Percentiles rank a stretch among this genome's conserved stretches.
Evolutionary conservation across 495 filamentous ascomycete genomes (phyloP).

Genomic region (Aspergillus bridgeri): DNA sequence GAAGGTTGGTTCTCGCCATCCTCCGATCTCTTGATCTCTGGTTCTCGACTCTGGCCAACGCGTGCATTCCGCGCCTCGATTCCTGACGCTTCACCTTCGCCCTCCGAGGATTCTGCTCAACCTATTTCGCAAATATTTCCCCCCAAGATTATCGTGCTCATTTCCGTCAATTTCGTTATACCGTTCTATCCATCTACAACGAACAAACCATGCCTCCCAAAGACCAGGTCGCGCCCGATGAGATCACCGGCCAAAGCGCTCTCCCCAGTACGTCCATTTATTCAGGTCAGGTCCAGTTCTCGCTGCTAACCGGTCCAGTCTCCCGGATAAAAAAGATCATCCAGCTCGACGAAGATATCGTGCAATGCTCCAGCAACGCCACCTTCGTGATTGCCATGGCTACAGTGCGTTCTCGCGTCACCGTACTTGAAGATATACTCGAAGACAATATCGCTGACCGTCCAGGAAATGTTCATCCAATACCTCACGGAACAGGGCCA

Average conservation of each 20-base stretch:
- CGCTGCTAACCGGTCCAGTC: slow-evolving; percentile 49
- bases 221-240: slow-evolving; percentile 62
- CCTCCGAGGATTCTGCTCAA: too few species aligned
- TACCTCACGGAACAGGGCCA: slow-evolving; percentile 81
- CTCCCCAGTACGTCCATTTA: slow-evolving; percentile 68
- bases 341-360: slow-evolving; percentile 77
- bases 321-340: slow-evolving; percentile 94
- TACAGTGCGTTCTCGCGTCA: slow-evolving; percentile 52
- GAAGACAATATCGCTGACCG: not conserved
- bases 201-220: slow-evolving; percentile 75
- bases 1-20: too few species aligned
- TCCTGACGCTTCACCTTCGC: too few species aligned
- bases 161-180: too few species aligned
- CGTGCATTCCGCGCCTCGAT: too few species aligned
- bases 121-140: too few species aligned
- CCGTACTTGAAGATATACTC: too few species aligned
- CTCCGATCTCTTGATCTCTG: too few species aligned
- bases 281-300: not conserved
- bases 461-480: slow-evolving; percentile 92
- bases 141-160: too few species aligned
- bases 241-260: slow-evolving; percentile 78
- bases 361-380: slow-evolving; percentile 82
- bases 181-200: not conserved
- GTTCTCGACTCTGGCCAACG: too few species aligned
- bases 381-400: slow-evolving; percentile 93